Evolutionary conservation across 805 yeast genomes (phyloP), one percentile per base, ranked within the genome.

Genomic region (Myxozyma monticola): DNA sequence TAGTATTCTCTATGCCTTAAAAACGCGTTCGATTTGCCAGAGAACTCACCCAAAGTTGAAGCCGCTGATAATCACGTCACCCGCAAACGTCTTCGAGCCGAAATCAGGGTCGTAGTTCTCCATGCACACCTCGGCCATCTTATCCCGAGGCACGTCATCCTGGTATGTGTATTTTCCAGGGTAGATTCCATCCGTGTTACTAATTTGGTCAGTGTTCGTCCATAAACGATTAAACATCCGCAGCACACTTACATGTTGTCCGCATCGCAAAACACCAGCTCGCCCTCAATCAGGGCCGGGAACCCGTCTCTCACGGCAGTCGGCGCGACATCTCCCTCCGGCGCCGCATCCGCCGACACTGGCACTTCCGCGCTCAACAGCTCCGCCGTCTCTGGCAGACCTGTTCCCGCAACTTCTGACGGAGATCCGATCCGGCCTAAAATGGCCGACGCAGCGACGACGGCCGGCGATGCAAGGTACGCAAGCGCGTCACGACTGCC

Each of bases 121-220:
- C 99, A 93, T 93, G 74, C 99, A 93, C 40, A 93, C 99, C 70
- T 91, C 86, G 30, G 99, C 99, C 99, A 93, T 93, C 68, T 85
- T 88, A 62, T 88, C 96, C 64, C 85, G 78, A 36, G 97, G 79
- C 40, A 93, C 93, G 66, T 93, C 98, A 69, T 93, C 99, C 73
- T 93, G 98, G 72, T 93, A 93, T 8, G 99, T 93, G 76, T 93
- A 93, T 68, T 93, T 93, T 60, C 99, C 99, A 20, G 99, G 99
- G 67, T 93, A 93, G 51, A 93, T 93, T 65, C 98, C 99, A 68
- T 93, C 99, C 20, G 99, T 93, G 73, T 93, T 93, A 70, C 93
- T 51, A 31, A 15, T 20, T 17, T 7, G 15, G n/a, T 28, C 83
- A 67, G 85, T 86, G 17, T 29, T 18, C 28, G 33, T n/a, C 37